Base-by-base conservation (phyloP, 1,284 basidiomycete species). In the Ganoderma lingzhi region DNA sequence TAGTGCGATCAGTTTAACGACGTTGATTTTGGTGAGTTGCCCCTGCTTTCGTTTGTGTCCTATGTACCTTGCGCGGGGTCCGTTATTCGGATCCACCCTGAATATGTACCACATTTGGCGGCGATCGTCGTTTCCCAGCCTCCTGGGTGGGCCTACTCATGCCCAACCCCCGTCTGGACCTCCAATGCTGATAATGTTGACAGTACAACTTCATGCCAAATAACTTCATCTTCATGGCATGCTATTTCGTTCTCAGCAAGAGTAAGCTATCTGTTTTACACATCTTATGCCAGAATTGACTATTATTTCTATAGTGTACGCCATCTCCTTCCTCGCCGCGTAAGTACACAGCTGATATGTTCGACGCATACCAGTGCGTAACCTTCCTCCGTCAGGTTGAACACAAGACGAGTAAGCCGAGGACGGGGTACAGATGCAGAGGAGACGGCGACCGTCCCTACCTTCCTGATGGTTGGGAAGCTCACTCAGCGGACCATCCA, bases 311-410 rank as follows among this genome's bases (percentile, higher is more conserved):
- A 3, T 68, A 92, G 90, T 91, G 39, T 92, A 91, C 74, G 88
- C 86, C 1, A 87, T 90, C 66, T 92, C 90, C 5, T 90, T 89
- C 76, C 82, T 92, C 74, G 88, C 90, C 66, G 89, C 90, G 88
- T 91, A 76, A 67, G 88, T 68, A 23, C 35, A 23, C 42, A 30
- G 42, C 62, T 41, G 45, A 32, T 53, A 5, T 23, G 14, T 42
- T 12, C 0, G 42, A 0, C 35, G 48, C 62, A 8, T 35, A 23
- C 59, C 4, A 35, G 6, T 37, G 41, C 42, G 37, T 59, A 55
- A 67, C 28, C 23, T 19, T n/a, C 39, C 14, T 51, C 23, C n/a
- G 73, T 63, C 62, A 84, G 84, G 6, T 74, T 86, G 19, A 85
- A 85, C 76, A 84, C 84, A 19, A 79, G 85, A 60, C 77, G 81